phyloP scores from a whole-genome alignment of 2,329 filamentous ascomycete species.

The Bimuria novae-zelandiae region DNA sequence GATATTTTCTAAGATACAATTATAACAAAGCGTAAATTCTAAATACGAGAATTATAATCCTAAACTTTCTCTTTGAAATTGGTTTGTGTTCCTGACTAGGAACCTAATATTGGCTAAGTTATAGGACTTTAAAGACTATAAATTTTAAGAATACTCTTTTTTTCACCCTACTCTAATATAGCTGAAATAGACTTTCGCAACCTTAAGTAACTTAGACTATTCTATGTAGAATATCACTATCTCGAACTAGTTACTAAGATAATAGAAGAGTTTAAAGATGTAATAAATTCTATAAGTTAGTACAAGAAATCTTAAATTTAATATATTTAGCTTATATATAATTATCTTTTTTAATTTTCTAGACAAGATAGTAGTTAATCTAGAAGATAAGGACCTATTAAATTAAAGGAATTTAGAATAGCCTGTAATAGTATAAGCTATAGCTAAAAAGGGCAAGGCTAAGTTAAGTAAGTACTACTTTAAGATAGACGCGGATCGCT shows the following conservation, averaged over 20 bases:
- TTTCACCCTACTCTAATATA: no score
- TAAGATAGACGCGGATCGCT: not conserved
- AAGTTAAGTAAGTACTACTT: conserved; percentile 10
- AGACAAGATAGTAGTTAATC: conserved; percentile 4
- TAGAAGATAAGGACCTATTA: not conserved
- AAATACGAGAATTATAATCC: no score
- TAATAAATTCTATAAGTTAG: conserved; percentile 5
- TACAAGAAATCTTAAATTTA: conserved; percentile 4
- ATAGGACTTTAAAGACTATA: no score
- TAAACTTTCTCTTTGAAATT: no score
- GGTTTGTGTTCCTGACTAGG: no score
- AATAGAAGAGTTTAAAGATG: conserved; percentile 6
- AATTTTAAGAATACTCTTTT: no score
- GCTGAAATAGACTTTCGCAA: not conserved
- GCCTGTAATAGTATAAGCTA: conserved; percentile 3
- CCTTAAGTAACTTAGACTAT: conserved; percentile 9
- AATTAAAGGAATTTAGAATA: conserved; percentile 3
- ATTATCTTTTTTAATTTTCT: conserved; percentile 9
- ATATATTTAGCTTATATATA: conserved; percentile 13
- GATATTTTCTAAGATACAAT: no score
- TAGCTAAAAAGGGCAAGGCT: conserved; percentile 1
- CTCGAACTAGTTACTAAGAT: conserved; percentile 7
- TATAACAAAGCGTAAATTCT: no score
- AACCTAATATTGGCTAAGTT: no score
- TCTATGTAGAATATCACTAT: conserved; percentile 5